These are phyloP conservation scores for Trichoderma sp. DNA, from an alignment of 2,329 filamentous ascomycete species.

Conservation along the genomic window DNA sequence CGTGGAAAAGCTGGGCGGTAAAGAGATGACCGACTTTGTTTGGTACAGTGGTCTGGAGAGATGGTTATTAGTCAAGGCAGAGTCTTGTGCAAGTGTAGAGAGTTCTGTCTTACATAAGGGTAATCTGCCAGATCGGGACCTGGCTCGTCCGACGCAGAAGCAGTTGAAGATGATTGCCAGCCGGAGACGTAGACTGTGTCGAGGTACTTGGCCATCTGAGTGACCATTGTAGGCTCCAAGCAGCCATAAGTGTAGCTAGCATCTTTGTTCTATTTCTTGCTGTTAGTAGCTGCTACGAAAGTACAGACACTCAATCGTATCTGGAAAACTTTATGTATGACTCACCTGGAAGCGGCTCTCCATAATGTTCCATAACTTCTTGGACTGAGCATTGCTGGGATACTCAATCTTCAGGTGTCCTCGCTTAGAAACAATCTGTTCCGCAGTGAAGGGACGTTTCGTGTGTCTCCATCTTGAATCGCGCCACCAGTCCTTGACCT, in stretches of 20 bases:
- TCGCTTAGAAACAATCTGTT: constrained; percentile 95
- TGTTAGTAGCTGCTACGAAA: constrained; percentile 11
- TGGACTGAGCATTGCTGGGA: constrained; percentile 82
- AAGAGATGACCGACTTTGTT: constrained; percentile 98
- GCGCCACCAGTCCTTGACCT: constrained; percentile 92
- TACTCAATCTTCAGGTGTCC: constrained; percentile 91
- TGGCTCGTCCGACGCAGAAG: constrained; percentile 91
- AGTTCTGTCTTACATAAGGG: constrained; percentile 68
- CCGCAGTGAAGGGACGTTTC: constrained; percentile 89
- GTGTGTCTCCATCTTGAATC: constrained; percentile 92
- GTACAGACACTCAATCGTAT: neutral
- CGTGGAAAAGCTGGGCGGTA: constrained; percentile 98
- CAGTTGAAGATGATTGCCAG: constrained; percentile 97
- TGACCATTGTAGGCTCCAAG: constrained; percentile 96
- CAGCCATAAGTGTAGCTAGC: constrained; percentile 96
- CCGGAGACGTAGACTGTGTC: constrained; percentile 99
- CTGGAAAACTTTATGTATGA: neutral
- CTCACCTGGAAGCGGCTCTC: constrained; percentile 83
- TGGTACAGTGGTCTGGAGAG: constrained; percentile 82
- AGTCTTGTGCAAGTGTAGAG: neutral
- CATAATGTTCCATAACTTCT: constrained; percentile 93
- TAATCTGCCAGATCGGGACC: constrained; percentile 98
- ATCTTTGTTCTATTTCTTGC: constrained; percentile 67
- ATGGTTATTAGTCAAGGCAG: neutral
- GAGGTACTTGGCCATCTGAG: constrained; percentile 98